These are phyloP conservation scores for Scopulariopsis brevicaulis DNA, from an alignment of 2,329 filamentous ascomycete genomes.

Conservation along the genomic window DNA sequence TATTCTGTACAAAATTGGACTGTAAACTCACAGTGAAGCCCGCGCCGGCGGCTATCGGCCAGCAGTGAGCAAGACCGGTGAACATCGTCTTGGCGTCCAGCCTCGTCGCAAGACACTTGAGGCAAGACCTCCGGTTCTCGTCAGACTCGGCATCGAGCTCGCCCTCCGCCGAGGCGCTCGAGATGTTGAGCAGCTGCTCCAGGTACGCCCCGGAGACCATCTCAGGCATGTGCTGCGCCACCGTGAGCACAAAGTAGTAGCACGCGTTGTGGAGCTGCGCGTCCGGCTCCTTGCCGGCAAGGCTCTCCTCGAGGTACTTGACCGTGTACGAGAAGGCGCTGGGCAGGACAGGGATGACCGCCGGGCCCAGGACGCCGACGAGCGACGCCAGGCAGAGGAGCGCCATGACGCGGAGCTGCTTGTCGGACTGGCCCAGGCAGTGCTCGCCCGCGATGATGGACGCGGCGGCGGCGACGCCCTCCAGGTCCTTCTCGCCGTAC, in stretches of 20 bases:
- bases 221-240: slow-evolving; percentile 77
- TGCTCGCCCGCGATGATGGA: slow-evolving; percentile 63
- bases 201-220: slow-evolving; percentile 74
- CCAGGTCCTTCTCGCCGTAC: slow-evolving; percentile 84
- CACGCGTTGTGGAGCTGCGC: slow-evolving; percentile 67
- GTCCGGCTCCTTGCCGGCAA: slow-evolving; percentile 39
- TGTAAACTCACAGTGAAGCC: slow-evolving; percentile 47
- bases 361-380: slow-evolving; percentile 77
- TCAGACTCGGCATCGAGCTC: slow-evolving; percentile 47
- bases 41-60: slow-evolving; percentile 49
- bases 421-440: slow-evolving; percentile 65
- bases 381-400: slow-evolving; percentile 80
- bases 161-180: slow-evolving; percentile 57
- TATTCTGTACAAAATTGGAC: neutral
- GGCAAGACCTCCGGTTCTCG: slow-evolving; percentile 55
- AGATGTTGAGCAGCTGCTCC: slow-evolving; percentile 58
- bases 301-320: slow-evolving; percentile 54
- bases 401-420: slow-evolving; percentile 69
- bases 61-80: slow-evolving; percentile 59
- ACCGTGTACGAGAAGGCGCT: slow-evolving; percentile 62
- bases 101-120: slow-evolving; percentile 64
- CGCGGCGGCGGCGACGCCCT: slow-evolving; percentile 64
- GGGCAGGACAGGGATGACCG: slow-evolving; percentile 74
- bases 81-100: slow-evolving; percentile 70
- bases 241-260: slow-evolving; percentile 66